Evolutionary conservation across 2,329 filamentous ascomycete genomes (phyloP).

Genomic region (Emmonsia crescens): DNA sequence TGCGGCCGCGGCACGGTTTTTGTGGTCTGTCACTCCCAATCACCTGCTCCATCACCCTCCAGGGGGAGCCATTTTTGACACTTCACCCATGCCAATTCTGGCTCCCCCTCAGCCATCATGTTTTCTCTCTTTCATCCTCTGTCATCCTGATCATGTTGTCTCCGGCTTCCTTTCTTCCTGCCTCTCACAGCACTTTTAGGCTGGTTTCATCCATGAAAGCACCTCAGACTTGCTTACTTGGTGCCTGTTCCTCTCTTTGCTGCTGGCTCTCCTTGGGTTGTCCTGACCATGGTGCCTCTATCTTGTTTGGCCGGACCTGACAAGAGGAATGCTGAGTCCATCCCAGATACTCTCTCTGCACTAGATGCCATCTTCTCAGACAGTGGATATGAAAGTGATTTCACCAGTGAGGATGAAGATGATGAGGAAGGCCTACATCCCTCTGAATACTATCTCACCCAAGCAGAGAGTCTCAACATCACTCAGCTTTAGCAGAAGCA

Average conservation of each 20-base stretch:
- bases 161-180: too few relatives aligned
- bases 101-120: too few relatives aligned
- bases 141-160: too few relatives aligned
- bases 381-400: constrained; percentile 10
- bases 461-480: constrained; percentile 19
- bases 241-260: too few relatives aligned
- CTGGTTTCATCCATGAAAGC: not conserved
- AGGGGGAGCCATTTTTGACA: too few relatives aligned
- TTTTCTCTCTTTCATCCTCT: too few relatives aligned
- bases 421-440: constrained; percentile 13
- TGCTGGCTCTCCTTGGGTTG: not conserved
- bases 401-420: constrained; percentile 7
- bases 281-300: constrained; percentile 8
- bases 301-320: constrained; percentile 6
- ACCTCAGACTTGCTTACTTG: not conserved
- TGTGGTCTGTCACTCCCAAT: too few relatives aligned
- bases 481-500: constrained; percentile 19
- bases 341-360: constrained; percentile 9
- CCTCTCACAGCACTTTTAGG: too few relatives aligned
- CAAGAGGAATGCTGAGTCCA: constrained; percentile 14
- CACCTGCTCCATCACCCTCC: too few relatives aligned
- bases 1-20: too few relatives aligned
- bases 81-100: not conserved
- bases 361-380: constrained; percentile 14
- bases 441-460: constrained; percentile 15